Conservation (phyloP, 306 rosid species). For the Inga leiocalycina region DNA sequence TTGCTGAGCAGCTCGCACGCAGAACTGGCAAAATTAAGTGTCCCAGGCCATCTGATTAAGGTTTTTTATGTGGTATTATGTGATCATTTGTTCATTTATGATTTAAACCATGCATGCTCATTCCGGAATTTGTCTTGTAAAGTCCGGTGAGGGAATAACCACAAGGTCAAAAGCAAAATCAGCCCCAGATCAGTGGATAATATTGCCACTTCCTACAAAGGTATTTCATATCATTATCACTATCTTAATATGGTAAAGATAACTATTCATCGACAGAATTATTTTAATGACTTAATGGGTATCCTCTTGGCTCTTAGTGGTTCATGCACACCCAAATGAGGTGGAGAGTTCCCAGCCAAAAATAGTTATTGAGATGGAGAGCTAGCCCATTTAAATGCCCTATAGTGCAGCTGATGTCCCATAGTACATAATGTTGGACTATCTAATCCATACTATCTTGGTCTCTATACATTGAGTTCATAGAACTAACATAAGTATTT, state of each 20-base stretch:
- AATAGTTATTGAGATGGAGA: neutral
- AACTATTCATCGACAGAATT: neutral
- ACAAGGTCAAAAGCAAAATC: conserved; percentile 90
- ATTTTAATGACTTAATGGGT: neutral
- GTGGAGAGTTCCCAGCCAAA: neutral
- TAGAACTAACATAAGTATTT: neutral
- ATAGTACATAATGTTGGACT: neutral
- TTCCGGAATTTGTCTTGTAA: conserved; percentile 34
- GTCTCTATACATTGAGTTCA: neutral
- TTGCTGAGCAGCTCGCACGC: conserved; percentile 66
- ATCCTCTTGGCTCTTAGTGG: neutral
- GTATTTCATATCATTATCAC: conserved; percentile 39
- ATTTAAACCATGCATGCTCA: conserved; percentile 30
- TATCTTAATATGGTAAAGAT: neutral
- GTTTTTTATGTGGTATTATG: conserved; percentile 36
- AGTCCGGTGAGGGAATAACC: conserved; percentile 76
- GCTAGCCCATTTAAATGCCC: neutral
- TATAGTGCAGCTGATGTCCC: neutral
- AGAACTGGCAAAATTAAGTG: conserved; percentile 63
- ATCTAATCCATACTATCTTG: neutral
- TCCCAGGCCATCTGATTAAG: conserved; percentile 76
- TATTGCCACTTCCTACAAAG: conserved; percentile 85
- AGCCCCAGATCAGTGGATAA: conserved; percentile 88
- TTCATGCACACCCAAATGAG: neutral
- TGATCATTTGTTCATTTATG: conserved; percentile 9